phyloP scores from a whole-genome alignment of 2,329 filamentous ascomycete genomes.

The Magnaporthiopsis incrustans region DNA sequence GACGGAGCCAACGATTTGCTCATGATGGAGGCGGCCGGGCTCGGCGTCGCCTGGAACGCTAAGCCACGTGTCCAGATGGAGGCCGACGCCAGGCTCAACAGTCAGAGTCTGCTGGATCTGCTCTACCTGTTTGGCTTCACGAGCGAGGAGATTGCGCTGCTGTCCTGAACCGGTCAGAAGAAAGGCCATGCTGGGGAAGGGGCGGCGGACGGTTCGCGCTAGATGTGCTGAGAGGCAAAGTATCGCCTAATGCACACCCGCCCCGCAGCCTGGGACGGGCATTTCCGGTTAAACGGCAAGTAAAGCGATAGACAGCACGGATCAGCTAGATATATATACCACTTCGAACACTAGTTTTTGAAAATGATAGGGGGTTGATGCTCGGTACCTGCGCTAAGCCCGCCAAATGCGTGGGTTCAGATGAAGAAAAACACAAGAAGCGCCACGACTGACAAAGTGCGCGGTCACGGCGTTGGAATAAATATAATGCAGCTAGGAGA shows the following conservation, averaged over 20 bases:
- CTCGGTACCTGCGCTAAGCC: neutral
- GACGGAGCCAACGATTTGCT: conserved; percentile 77
- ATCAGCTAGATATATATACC: neutral
- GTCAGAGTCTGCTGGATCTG: conserved; percentile 61
- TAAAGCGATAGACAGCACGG: neutral
- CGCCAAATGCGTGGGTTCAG: too few relatives aligned
- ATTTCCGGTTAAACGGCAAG: neutral
- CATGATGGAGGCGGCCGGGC: conserved; percentile 68
- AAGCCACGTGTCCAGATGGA: conserved; percentile 76
- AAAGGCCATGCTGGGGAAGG: too few relatives aligned
- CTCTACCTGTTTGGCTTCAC: conserved; percentile 68
- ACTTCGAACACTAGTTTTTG: neutral
- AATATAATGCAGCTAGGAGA: neutral
- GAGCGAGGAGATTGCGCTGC: conserved; percentile 49
- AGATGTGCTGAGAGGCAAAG: too few relatives aligned
- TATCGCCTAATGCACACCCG: neutral
- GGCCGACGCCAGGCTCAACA: conserved; percentile 65
- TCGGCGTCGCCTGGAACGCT: conserved; percentile 78
- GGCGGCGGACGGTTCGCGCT: too few relatives aligned
- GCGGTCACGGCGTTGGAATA: neutral
- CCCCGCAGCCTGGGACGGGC: too few relatives aligned
- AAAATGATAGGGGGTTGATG: neutral
- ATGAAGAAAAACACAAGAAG: neutral
- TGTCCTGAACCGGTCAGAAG: conserved; percentile 23
- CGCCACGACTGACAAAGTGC: neutral